These are phyloP conservation scores for Dichomitus squalens DNA, from an alignment of 1,284 basidiomycete species.

Conservation along the genomic window DNA sequence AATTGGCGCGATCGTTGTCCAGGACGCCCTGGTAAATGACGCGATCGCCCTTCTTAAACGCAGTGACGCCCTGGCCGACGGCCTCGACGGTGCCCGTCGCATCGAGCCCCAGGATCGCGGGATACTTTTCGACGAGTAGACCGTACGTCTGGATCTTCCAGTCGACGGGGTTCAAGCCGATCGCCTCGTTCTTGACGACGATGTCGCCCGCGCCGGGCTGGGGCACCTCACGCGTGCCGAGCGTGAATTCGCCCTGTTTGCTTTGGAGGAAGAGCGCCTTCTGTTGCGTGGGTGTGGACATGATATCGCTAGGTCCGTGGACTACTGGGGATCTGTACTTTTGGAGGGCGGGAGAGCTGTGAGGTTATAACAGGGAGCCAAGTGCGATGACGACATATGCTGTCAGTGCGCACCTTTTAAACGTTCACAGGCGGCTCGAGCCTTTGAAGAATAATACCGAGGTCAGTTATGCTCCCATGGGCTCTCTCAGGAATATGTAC, in stretches of 20 bases:
- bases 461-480: too few species aligned
- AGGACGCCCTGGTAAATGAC: conserved; percentile 35
- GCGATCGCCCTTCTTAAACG: conserved; percentile 43
- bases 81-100: conserved; percentile 43
- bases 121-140: conserved; percentile 34
- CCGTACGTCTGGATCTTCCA: conserved; percentile 40
- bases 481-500: too few species aligned
- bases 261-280: conserved; percentile 30
- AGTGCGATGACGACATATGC: too few species aligned
- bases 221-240: conserved; percentile 26
- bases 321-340: too few species aligned
- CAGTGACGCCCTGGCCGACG: conserved; percentile 40
- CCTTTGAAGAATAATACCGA: too few species aligned
- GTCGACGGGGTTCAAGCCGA: conserved; percentile 46
- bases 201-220: conserved; percentile 40
- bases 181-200: conserved; percentile 42
- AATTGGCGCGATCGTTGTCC: conserved; percentile 23
- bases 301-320: background rate
- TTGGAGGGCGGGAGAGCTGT: too few species aligned
- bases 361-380: too few species aligned
- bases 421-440: too few species aligned
- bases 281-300: conserved; percentile 20
- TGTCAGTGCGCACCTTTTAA: too few species aligned
- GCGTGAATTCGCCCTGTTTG: conserved; percentile 25
- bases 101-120: conserved; percentile 49